A percentile compares a stretch with the other conserved stretches of the same genome.
These are phyloP conservation scores for Cnidoscolus chayamansa DNA, from an alignment of 441 rosid species.

Conservation along the genomic window DNA sequence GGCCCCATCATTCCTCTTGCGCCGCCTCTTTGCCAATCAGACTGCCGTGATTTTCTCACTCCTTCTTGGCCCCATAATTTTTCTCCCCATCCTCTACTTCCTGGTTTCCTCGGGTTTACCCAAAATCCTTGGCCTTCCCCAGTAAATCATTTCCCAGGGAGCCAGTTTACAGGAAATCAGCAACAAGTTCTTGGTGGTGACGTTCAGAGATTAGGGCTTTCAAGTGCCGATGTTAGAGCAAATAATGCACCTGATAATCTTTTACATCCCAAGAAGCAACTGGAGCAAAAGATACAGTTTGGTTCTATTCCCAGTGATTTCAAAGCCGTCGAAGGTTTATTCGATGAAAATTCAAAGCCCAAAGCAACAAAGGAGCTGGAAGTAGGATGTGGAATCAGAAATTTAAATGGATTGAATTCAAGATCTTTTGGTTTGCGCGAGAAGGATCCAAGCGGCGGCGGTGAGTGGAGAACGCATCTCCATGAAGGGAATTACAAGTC, in stretches of 20 bases:
- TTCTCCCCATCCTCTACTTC: constrained; percentile 46
- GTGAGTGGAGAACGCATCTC: constrained; percentile 42
- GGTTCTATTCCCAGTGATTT: constrained; percentile 54
- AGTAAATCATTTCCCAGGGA: not conserved
- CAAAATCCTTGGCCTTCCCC: constrained; percentile 34
- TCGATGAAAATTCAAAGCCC: constrained; percentile 32
- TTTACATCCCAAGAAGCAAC: constrained; percentile 37
- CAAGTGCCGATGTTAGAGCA: constrained; percentile 23
- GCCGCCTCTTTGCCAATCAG: constrained; percentile 39
- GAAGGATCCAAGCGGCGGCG: constrained; percentile 32
- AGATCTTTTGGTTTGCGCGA: constrained; percentile 38
- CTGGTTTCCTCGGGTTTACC: constrained; percentile 45
- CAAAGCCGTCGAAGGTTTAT: constrained; percentile 34
- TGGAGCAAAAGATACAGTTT: constrained; percentile 47
- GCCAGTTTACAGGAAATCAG: constrained; percentile 37
- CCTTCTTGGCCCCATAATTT: constrained; percentile 42
- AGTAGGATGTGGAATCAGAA: constrained; percentile 21
- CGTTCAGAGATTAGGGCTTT: constrained; percentile 46
- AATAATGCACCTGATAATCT: constrained; percentile 38
- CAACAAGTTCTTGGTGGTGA: constrained; percentile 36
- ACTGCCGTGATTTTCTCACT: constrained; percentile 41
- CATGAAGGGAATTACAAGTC: constrained; percentile 34
- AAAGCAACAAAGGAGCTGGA: constrained; percentile 32
- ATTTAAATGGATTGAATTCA: constrained; percentile 30
- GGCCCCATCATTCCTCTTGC: constrained; percentile 48